Conservation (phyloP, 208 protist genomes). For the Novymonas esmeraldas region DNA sequence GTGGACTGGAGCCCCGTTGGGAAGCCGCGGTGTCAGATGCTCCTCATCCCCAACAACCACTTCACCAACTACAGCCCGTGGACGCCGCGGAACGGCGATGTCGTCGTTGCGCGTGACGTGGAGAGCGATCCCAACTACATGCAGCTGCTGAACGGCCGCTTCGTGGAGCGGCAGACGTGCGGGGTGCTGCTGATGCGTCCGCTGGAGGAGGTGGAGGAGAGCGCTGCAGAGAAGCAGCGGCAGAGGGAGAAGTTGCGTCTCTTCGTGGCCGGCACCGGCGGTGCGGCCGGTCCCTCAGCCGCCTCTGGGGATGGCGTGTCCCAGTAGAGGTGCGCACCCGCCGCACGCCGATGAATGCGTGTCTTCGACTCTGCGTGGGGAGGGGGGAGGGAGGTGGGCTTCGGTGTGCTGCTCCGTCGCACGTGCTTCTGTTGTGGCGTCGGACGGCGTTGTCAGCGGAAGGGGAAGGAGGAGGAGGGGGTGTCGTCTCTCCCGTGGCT, state of each 20-base stretch:
- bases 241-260: slow-evolving; percentile 13
- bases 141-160: slow-evolving; percentile 83
- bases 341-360: too few relatives aligned
- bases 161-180: slow-evolving; percentile 83
- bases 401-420: too few relatives aligned
- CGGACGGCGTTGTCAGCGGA: too few relatives aligned
- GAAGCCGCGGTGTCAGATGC: slow-evolving; percentile 70
- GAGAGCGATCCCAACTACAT: slow-evolving; percentile 68
- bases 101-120: slow-evolving; percentile 77
- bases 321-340: too few relatives aligned
- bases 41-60: slow-evolving; percentile 76
- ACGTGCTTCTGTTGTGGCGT: too few relatives aligned
- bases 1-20: slow-evolving; percentile 84
- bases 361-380: too few relatives aligned
- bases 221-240: slow-evolving; percentile 19
- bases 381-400: too few relatives aligned
- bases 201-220: slow-evolving; percentile 50
- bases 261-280: not conserved
- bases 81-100: slow-evolving; percentile 82
- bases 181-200: slow-evolving; percentile 67
- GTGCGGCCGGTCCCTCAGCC: too few relatives aligned
- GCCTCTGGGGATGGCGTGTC: too few relatives aligned
- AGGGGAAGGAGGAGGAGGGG: too few relatives aligned
- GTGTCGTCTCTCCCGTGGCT: too few relatives aligned
- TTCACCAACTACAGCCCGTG: slow-evolving; percentile 88